Evolutionary conservation across 345 rosid species (phyloP), one percentile per base, ranked within the genome.

Genomic region (Cardamine occulta): DNA sequence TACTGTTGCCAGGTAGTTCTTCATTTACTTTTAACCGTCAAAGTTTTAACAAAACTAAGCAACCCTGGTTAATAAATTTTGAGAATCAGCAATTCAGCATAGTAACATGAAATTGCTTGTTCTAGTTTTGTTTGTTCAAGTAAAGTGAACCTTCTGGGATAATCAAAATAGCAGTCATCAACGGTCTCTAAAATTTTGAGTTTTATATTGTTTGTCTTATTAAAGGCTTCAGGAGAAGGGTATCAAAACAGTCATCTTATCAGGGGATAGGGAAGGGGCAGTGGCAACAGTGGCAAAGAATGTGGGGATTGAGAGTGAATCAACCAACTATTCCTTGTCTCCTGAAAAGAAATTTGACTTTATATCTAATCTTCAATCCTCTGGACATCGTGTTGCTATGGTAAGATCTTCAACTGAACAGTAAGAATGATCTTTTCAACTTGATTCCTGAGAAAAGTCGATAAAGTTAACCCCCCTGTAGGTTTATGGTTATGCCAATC

Each of bases 261-360:
- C 98, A 34, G 97, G 98, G 68, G 98, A 94, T 74, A 86, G 96
- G 95, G 96, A 91, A 91, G 97, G 88, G 83, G 97, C 93, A 84
- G 97, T 90, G 75, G 91, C 97, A 87, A 76, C 86, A 24, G 82
- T 88, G 47, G 97, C 96, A 23, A 83, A 81, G 80, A 77, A 77
- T 9, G 91, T 91, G 71, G 97, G 97, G 59, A 91, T 91, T 70
- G 80, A 60, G 76, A 74, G 68, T 72, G 87, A 86, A 78, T 84
- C 68, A 45, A 77, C 90, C 70, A 84, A 90, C 71, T 89, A 88
- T 73, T 88, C 97, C 67, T 75, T 84, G 85, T 76, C 89, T 66
- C 98, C 98, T 0, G 88, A 87, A 86, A 87, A 86, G 76, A 94
- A 91, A 74, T 85, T 89, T 10, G 75, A 70, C 69, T 75, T 86